phyloP scores from a whole-genome alignment of 768 basidiomycete species.

The Leccinum boreale region DNA sequence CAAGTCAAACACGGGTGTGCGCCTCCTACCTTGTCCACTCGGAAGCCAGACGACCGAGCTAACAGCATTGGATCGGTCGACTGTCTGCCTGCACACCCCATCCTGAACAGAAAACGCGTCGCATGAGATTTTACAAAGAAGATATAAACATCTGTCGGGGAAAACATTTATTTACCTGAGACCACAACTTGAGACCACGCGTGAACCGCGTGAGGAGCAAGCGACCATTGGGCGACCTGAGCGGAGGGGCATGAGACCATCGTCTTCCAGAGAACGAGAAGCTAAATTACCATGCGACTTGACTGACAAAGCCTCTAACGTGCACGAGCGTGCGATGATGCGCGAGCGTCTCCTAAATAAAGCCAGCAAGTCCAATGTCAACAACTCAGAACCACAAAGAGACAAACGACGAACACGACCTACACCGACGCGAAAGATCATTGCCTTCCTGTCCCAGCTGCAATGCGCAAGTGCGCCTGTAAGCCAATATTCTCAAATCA shows the following conservation, averaged over 20 bases:
- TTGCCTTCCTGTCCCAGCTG: conserved; percentile 50
- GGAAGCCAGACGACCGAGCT: conserved; percentile 52
- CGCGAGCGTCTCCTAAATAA: conserved; percentile 37
- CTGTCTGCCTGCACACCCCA: conserved; percentile 47
- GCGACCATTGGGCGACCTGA: conserved; percentile 47
- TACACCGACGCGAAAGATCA: conserved; percentile 46
- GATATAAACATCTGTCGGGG: neutral
- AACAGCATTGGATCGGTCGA: conserved; percentile 42
- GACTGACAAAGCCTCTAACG: conserved; percentile 48
- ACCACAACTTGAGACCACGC: conserved; percentile 50
- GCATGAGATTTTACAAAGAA: neutral
- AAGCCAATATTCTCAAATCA: neutral
- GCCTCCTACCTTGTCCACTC: conserved; percentile 38
- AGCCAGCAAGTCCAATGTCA: neutral
- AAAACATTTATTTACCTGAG: conserved; percentile 31
- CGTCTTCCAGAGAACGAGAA: neutral
- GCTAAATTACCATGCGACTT: conserved; percentile 45
- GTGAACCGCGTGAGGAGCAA: conserved; percentile 45
- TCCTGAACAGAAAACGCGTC: conserved; percentile 29
- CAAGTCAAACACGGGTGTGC: neutral
- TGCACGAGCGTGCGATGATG: conserved; percentile 47
- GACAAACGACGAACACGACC: conserved; percentile 3
- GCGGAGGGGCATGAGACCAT: neutral
- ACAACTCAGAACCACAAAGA: neutral
- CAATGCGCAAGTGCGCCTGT: neutral